Conservation (phyloP, 2,329 filamentous ascomycete genomes). For the Xylaria sp. region DNA sequence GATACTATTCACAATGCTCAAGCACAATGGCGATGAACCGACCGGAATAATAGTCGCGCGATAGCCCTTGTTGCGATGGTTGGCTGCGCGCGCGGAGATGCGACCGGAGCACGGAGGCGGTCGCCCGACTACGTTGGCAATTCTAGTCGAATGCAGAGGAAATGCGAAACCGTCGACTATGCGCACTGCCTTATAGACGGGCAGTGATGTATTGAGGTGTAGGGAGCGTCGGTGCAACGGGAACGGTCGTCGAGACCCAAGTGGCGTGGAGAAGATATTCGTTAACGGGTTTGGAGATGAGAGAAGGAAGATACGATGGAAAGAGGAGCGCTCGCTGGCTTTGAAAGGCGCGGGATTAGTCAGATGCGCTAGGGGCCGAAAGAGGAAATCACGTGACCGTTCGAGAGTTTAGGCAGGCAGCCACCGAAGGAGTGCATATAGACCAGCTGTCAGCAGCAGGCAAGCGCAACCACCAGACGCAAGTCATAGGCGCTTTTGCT, state of each 20-base stretch:
- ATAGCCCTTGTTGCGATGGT: conserved; percentile 22
- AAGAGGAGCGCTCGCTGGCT: conserved; percentile 32
- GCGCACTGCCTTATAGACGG: neutral
- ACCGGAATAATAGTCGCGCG: conserved; percentile 38
- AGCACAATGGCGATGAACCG: conserved; percentile 39
- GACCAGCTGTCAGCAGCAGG: conserved; percentile 2
- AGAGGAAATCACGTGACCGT: conserved; percentile 31
- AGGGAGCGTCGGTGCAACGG: conserved; percentile 3
- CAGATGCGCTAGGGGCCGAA: conserved; percentile 32
- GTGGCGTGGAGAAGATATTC: conserved; percentile 12
- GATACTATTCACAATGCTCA: conserved; percentile 42
- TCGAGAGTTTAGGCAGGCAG: neutral
- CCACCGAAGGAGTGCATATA: neutral
- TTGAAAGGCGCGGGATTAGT: conserved; percentile 38
- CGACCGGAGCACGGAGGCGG: conserved; percentile 18
- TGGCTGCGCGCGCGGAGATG: conserved; percentile 21
- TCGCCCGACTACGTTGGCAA: neutral
- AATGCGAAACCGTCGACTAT: conserved; percentile 2
- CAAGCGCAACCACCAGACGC: neutral
- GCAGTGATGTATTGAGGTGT: neutral
- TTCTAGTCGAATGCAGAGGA: conserved; percentile 1
- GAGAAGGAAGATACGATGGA: conserved; percentile 16
- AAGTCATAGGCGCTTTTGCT: too few relatives aligned
- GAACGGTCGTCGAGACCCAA: conserved; percentile 6
- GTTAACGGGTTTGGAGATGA: conserved; percentile 15